Conservation (phyloP, 2,329 filamentous ascomycete species). For the Teratosphaeria nubilosa region DNA sequence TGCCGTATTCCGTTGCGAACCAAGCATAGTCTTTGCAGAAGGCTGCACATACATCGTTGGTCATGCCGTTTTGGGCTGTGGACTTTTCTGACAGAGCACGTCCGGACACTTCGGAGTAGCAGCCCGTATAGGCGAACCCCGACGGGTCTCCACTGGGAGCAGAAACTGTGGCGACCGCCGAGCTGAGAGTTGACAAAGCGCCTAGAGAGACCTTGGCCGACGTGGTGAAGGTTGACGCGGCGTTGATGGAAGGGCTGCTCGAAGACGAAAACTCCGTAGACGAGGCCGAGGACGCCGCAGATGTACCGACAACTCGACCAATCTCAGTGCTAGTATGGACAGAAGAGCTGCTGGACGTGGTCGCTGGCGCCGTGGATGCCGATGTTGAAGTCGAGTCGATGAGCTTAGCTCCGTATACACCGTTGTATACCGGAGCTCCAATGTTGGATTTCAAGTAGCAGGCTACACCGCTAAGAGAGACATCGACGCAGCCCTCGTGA, state of each 20-base stretch:
- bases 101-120: not conserved
- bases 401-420: constrained; percentile 20
- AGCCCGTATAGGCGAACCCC: not conserved
- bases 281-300: constrained; percentile 12
- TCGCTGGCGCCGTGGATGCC: not conserved
- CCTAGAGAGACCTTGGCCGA: not conserved
- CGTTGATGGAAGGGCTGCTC: constrained; percentile 1
- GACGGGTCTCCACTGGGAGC: not conserved
- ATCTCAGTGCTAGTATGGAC: constrained; percentile 3
- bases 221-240: not conserved
- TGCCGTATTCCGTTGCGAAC: constrained; percentile 15
- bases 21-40: constrained; percentile 5
- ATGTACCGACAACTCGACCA: not conserved
- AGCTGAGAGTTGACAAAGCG: not conserved
- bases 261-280: constrained; percentile 21
- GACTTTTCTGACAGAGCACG: not conserved
- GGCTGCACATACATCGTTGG: constrained; percentile 2
- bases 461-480: constrained; percentile 18
- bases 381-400: constrained; percentile 5
- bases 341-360: constrained; percentile 4
- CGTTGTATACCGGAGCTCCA: constrained; percentile 11
- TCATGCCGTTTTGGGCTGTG: not conserved
- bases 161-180: not conserved
- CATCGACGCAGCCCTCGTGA: constrained; percentile 18
- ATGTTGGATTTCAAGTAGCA: constrained; percentile 25